Conservation (phyloP, 495 filamentous ascomycete genomes). For the Aspergillus saccharolyticus region DNA sequence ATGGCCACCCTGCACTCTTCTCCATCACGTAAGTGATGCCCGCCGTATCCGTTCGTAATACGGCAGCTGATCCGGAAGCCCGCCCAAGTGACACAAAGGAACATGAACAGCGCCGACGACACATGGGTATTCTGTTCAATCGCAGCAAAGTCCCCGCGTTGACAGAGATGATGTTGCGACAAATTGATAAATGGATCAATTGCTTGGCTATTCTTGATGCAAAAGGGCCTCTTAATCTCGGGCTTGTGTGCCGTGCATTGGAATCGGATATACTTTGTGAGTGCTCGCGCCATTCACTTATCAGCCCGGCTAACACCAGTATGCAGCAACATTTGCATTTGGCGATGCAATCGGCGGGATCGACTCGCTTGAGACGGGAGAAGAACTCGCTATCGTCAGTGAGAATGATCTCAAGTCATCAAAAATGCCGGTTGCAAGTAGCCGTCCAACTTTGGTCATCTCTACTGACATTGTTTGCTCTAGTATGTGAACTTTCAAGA, state of each 20-base stretch:
- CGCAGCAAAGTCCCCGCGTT: conserved; percentile 3
- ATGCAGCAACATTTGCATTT: background rate
- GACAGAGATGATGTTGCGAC: background rate
- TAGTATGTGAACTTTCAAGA: conserved; percentile 1
- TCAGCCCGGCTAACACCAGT: background rate
- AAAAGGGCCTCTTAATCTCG: background rate
- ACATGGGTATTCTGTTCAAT: conserved; percentile 1
- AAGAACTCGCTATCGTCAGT: background rate
- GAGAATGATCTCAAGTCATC: background rate
- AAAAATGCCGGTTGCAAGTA: conserved; percentile 1
- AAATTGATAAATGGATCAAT: background rate
- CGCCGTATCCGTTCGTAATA: too few species aligned
- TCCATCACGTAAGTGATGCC: background rate
- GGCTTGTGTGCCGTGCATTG: background rate
- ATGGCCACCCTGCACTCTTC: background rate
- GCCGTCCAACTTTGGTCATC: background rate
- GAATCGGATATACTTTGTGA: background rate
- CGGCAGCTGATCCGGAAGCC: too few species aligned
- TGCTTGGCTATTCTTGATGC: background rate
- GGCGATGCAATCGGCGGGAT: background rate
- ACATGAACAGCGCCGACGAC: background rate
- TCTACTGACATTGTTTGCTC: background rate
- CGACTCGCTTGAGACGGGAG: background rate
- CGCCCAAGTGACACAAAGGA: background rate
- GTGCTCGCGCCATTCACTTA: background rate